Evolutionary conservation across 148 eudicot genomes (phyloP), one percentile per base, ranked within the genome.

Genomic region (Cornus suecica): DNA sequence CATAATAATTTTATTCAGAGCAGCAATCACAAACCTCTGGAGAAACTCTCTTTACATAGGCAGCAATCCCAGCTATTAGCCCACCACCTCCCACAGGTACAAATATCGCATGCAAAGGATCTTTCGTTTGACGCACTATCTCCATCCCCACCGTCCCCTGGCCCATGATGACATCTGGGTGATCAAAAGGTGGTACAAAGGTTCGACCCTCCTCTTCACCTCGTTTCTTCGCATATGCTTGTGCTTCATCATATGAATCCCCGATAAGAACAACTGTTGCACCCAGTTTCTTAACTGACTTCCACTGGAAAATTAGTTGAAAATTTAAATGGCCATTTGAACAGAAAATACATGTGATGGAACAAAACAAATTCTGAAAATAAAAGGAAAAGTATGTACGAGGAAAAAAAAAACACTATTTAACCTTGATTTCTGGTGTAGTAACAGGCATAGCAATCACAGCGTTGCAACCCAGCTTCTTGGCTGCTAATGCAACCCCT

Each of bases 1-100:
- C n/a, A n/a, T n/a, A n/a, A n/a, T 52, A 72, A 25, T 30, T 63
- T 22, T 3, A 26, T 18, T 5, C 27, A 56, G 2, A 54, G 25
- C 51, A 61, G 9, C 14, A 76, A 34, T 65, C 74, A 82, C 84
- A 20, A 78, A 91, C 94, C 87, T 96, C 91, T 45, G 99, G 99
- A 64, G 86, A 83, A 73, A 96, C 93, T 82, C 94, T 88, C 82
- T 96, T 96, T 64, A 96, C 81, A 78, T 90, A 96, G 24, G 98
- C 97, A 75, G 99, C 99, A 86, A 96, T 87, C 70, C 99, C 99
- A 72, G 98, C 98, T 64, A 96, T 91, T 48, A 96, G 83, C 66
- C 99, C 99, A 74, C 99, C 99, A 63, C 99, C 99, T 24, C 99
- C 99, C 22, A 96, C 87, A 27, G 99, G 99, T 71, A 96, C 99